Evolutionary conservation across 306 rosid species (phyloP), one percentile per base, ranked within the genome.

Genomic region (Dryas alaskensis): DNA sequence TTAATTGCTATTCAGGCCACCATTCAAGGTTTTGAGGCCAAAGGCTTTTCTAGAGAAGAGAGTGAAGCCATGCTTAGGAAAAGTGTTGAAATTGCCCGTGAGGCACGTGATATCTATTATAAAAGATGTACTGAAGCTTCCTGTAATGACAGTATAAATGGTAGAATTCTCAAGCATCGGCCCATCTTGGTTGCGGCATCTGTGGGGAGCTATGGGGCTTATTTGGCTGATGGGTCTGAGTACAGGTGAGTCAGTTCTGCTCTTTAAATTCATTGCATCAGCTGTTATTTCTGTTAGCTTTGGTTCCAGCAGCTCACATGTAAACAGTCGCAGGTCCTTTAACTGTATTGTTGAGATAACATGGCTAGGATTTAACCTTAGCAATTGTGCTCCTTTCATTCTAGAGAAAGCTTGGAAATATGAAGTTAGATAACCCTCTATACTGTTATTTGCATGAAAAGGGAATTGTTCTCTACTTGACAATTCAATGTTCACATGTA

Each of bases 161-260:
- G 73, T 60, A 81, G 77, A 79, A 65, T 72, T 74, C 55, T 80
- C 12, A 83, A 60, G 19, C 87, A 2, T 47, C 69, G 88, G 13
- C 92, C 89, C 6, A 88, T 90, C 80, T 70, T 94, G 25, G 74
- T 88, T 72, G 98, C 99, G 4, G 99, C 99, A 16, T 94, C 99
- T 10, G 96, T 94, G 53, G 99, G 99, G 73, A 94, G 99, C 79
- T 94, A 92, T 57, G 99, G 96, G 0, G 99, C 99, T 46, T 92
- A 87, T 83, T 86, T 92, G 83, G 92, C 96, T 9, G 96, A 83
- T 73, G 83, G 83, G 27, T 83, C 87, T 44, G 86, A 75, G 25
- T 79, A 81, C 60, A 75, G 84, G 77, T 70, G 37, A 64, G 77
- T 67, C 62, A 11, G 42, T 40, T 69, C 51, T 74, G 72, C 40